Evolutionary conservation across 1,139 yeast genomes (phyloP).

Genomic region (Blastobotrys serpentis): DNA sequence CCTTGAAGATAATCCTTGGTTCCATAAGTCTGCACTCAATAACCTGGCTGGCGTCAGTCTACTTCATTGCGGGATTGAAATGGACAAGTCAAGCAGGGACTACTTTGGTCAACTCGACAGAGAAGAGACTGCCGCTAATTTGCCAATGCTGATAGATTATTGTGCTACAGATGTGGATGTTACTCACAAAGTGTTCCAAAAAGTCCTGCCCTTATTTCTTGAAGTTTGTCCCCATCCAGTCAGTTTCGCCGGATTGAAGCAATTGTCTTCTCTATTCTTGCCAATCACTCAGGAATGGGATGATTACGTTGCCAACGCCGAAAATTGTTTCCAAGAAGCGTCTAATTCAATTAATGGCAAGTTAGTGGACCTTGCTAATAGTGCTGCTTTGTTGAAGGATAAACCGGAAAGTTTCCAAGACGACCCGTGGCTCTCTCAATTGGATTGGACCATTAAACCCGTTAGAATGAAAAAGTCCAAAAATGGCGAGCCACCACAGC

Average conservation of each 20-base stretch:
- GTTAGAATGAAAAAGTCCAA: slow-evolving; percentile 61
- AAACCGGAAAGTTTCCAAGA: slow-evolving; percentile 34
- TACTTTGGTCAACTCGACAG: slow-evolving; percentile 58
- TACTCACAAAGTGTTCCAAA: slow-evolving; percentile 67
- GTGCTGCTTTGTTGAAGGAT: slow-evolving; percentile 49
- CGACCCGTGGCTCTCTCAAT: slow-evolving; percentile 89
- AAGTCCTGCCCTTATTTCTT: slow-evolving; percentile 67
- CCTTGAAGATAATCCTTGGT: slow-evolving; percentile 32
- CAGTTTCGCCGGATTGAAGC: slow-evolving; percentile 82
- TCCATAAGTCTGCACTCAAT: slow-evolving; percentile 64
- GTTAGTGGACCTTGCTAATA: slow-evolving; percentile 59
- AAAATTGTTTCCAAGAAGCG: slow-evolving; percentile 60
- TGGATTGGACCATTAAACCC: slow-evolving; percentile 79
- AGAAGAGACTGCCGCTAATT: slow-evolving; percentile 52
- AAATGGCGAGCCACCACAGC: slow-evolving; percentile 41
- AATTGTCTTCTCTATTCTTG: slow-evolving; percentile 70
- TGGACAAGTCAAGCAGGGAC: slow-evolving; percentile 69
- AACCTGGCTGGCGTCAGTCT: slow-evolving; percentile 79
- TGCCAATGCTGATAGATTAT: slow-evolving; percentile 64
- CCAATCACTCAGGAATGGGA: slow-evolving; percentile 82
- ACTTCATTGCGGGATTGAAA: slow-evolving; percentile 69
- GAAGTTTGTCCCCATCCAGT: slow-evolving; percentile 87
- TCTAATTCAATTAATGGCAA: slow-evolving; percentile 57
- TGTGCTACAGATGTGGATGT: slow-evolving; percentile 84
- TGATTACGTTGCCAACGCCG: slow-evolving; percentile 66